Conservation (phyloP, 2,329 filamentous ascomycete species). For the Penicillium sp. region DNA sequence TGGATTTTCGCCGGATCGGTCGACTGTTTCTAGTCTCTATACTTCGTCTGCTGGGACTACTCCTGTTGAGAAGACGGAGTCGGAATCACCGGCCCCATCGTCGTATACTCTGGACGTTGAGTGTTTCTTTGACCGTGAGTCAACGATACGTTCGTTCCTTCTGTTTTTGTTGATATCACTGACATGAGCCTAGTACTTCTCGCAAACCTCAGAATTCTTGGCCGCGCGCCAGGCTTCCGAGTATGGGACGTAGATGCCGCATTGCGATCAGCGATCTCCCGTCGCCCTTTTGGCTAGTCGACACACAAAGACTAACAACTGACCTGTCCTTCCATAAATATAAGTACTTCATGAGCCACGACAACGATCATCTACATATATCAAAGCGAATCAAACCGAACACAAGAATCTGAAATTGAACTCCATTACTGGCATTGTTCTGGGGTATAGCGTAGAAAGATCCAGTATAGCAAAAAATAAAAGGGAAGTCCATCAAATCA, state of each 20-base stretch:
- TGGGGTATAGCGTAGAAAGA: conserved; percentile 22
- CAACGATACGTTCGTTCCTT: not conserved
- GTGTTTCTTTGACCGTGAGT: conserved; percentile 31
- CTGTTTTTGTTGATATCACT: conserved; percentile 1
- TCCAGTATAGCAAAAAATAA: conserved; percentile 6
- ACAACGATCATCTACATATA: not conserved
- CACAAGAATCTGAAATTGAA: conserved; percentile 5
- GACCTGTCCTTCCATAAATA: not conserved
- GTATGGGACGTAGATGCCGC: conserved; percentile 35
- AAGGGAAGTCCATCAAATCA: conserved; percentile 1
- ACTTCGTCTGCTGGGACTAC: conserved; percentile 4
- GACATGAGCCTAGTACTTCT: conserved; percentile 22
- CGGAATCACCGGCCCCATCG: not conserved
- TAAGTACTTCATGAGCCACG: not conserved
- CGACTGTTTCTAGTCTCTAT: conserved; percentile 14
- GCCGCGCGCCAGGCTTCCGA: conserved; percentile 38
- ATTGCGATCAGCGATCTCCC: conserved; percentile 23
- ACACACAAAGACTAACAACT: not conserved
- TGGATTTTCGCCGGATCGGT: conserved; percentile 13
- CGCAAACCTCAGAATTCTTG: conserved; percentile 31
- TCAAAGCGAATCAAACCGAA: not conserved
- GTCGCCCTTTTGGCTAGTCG: conserved; percentile 8
- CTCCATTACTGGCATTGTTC: conserved; percentile 15
- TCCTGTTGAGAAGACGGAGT: not conserved
- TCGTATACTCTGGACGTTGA: conserved; percentile 28